Base-by-base conservation (phyloP, 2,329 filamentous ascomycete genomes). In the Pyrenochaeta sp. region DNA sequence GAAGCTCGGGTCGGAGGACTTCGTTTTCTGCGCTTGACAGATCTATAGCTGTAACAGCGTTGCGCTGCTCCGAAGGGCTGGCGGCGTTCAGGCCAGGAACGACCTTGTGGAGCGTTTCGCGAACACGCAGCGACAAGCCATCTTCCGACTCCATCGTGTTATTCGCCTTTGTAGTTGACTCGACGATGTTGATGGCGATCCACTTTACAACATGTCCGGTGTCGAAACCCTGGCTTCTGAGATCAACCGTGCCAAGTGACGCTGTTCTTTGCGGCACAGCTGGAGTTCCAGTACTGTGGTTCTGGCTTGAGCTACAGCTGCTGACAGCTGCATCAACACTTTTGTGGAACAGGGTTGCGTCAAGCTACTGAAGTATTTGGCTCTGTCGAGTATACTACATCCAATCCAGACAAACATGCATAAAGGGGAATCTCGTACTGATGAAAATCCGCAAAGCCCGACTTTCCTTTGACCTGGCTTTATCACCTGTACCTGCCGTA, bases 1-100 rank as follows among this genome's bases (percentile, higher is more conserved):
- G 31, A 2, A 67, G 46, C 34, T 67, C 64, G 2, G 45, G 41
- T 7, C 59, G 60, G 18, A 65, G 46, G 8, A 61, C 55, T 32
- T 64, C 58, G 40, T 65, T 67, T 17, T 64, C 56, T 3, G 54
- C 62, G 22, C 35, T 51, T 7, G 63, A 64, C 1, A 67, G 49
- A 45, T 67, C 61, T 27, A 63, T 54, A 1, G 41, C 40, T 4
- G 44, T 44, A 4, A 42, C 38, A 18, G 49, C 36, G 27, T 60
- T 39, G 38, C 47, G 47, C 7, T 42, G 41, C 15, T 41, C 42
- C 21, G 48, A 42, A 29, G 54, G 45, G 21, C 48, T 40, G 27
- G 30, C 27, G n/a, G 42, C 35, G 8, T 44, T 32, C 14, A 44
- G 30, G 20, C 9, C 45, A 3, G 58, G 50, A 18, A 36, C 36